phyloP scores from a whole-genome alignment of 306 rosid species.

The Ceratonia siliqua region DNA sequence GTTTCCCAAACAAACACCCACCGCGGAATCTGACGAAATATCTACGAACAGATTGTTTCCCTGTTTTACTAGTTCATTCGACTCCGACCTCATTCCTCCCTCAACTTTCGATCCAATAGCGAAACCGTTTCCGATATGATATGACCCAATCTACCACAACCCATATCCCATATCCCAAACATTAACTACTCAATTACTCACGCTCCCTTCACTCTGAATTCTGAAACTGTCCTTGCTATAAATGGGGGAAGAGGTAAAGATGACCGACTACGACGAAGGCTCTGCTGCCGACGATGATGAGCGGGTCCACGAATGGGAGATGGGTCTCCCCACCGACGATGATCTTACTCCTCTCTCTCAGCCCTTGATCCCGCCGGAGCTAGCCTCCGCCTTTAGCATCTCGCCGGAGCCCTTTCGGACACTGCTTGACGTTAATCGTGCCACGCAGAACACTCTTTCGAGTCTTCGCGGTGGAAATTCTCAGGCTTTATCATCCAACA shows the following conservation, averaged over 20 bases:
- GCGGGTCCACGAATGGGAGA: constrained; percentile 76
- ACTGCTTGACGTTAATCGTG: constrained; percentile 68
- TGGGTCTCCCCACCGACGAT: constrained; percentile 61
- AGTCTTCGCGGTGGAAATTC: constrained; percentile 51
- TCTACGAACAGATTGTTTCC: not conserved
- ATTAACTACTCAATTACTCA: not conserved
- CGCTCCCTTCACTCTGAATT: no score
- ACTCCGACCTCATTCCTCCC: no score
- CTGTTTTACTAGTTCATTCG: not conserved
- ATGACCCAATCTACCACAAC: not conserved
- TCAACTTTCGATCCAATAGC: not conserved
- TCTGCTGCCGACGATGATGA: constrained; percentile 42
- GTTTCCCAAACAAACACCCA: not conserved
- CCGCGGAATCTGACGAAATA: not conserved
- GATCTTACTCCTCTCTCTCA: constrained; percentile 80
- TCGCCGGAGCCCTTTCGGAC: constrained; percentile 68
- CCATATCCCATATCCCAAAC: not conserved
- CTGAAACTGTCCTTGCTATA: not conserved
- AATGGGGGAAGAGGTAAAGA: constrained; percentile 86
- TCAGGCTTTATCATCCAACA: constrained; percentile 52
- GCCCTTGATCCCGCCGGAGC: constrained; percentile 67
- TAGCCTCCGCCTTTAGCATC: constrained; percentile 86
- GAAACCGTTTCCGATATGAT: not conserved
- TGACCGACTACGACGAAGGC: constrained; percentile 46
- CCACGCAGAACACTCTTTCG: constrained; percentile 69